Evolutionary conservation across 208 protist genomes (phyloP).

Genomic region (Blastocrithidia nonstop): DNA sequence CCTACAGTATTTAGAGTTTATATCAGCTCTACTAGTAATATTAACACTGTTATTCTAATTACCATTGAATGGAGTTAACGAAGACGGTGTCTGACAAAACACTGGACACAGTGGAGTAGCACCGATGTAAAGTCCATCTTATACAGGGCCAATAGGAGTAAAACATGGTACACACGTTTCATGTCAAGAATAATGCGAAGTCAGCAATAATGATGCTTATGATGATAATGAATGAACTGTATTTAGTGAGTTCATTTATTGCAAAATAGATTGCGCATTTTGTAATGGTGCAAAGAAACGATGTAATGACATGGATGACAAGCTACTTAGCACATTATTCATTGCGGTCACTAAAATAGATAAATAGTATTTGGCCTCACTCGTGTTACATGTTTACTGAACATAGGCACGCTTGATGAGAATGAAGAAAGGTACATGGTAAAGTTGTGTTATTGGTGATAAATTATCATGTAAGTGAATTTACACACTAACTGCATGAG

Average conservation of each 20-base stretch:
- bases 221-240: neutral
- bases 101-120: no score
- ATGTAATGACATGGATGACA: conserved; percentile 9
- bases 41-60: no score
- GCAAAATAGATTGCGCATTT: no score
- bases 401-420: conserved; percentile 17
- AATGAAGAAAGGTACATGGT: conserved; percentile 57
- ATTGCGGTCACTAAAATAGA: conserved; percentile 62
- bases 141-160: conserved; percentile 38
- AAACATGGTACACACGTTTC: conserved; percentile 51
- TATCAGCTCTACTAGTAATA: no score
- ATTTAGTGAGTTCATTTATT: neutral
- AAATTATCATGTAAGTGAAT: conserved; percentile 33
- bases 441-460: conserved; percentile 38
- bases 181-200: conserved; percentile 33
- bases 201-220: neutral
- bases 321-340: conserved; percentile 24
- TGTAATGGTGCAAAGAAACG: no score
- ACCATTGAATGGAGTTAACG: no score
- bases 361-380: conserved; percentile 48
- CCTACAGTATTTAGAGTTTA: no score
- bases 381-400: conserved; percentile 14
- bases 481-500: conserved; percentile 22
- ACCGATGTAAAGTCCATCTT: conserved; percentile 7
- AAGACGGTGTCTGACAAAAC: no score